These are phyloP conservation scores for Prunus yedoensis DNA, from an alignment of 331 rosid species.

Conservation along the genomic window DNA sequence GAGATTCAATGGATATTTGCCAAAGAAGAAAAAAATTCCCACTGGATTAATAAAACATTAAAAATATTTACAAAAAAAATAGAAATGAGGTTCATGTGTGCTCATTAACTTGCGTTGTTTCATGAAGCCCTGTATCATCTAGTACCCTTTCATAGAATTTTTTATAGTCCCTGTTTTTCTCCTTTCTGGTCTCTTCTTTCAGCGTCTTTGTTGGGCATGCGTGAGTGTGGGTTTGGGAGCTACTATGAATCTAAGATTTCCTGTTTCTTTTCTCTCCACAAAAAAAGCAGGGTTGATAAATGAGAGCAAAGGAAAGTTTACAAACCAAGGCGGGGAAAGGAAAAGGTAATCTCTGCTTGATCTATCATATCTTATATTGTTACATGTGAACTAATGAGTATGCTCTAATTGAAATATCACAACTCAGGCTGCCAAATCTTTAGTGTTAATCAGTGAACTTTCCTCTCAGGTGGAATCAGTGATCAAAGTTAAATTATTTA, in stretches of 20 bases:
- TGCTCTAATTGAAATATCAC: background rate
- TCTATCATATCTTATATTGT: background rate
- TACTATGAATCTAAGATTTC: background rate
- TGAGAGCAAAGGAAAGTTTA: constrained; percentile 40
- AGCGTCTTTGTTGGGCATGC: background rate
- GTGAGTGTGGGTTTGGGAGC: background rate
- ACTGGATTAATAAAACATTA: background rate
- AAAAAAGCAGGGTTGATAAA: constrained; percentile 49
- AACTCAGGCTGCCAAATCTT: background rate
- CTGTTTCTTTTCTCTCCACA: background rate
- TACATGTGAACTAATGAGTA: background rate
- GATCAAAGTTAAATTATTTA: background rate
- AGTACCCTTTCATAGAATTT: background rate
- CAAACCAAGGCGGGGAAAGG: constrained; percentile 43
- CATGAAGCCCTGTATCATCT: background rate
- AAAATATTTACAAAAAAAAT: background rate
- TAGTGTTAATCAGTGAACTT: background rate
- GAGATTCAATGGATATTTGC: background rate
- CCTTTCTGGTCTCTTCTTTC: background rate
- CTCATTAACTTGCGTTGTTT: background rate
- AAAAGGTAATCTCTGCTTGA: constrained; percentile 53
- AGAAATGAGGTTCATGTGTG: background rate
- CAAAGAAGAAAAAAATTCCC: background rate
- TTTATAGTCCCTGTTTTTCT: background rate
- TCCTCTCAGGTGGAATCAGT: background rate